These are phyloP conservation scores for Paecilomyces sp. DNA, from an alignment of 2,329 filamentous ascomycete species.

Conservation along the genomic window DNA sequence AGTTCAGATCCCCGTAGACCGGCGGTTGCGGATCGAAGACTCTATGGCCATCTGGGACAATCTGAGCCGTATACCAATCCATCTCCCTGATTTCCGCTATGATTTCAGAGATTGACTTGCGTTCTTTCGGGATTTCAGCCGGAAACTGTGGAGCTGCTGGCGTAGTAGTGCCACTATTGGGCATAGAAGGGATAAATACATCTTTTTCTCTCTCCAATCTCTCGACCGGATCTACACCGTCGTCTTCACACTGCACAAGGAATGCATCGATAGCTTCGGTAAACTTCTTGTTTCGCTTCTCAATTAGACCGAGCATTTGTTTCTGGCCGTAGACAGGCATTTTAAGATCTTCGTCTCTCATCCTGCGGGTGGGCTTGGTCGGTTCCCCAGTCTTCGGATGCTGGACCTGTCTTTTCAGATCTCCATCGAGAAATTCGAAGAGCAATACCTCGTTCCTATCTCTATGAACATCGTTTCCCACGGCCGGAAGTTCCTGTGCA, in stretches of 20 bases:
- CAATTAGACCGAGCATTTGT: constrained; percentile 82
- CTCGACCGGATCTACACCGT: constrained; percentile 57
- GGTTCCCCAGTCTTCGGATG: constrained; percentile 67
- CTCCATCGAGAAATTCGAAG: constrained; percentile 89
- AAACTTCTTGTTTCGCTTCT: constrained; percentile 83
- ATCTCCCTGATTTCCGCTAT: constrained; percentile 72
- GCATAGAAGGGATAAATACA: constrained; percentile 56
- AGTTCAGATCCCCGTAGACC: constrained; percentile 75
- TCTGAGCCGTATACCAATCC: constrained; percentile 85
- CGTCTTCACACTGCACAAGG: constrained; percentile 63
- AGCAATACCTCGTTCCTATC: constrained; percentile 63
- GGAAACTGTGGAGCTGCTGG: constrained; percentile 41
- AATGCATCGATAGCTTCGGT: constrained; percentile 68
- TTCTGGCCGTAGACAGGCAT: constrained; percentile 92
- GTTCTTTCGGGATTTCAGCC: constrained; percentile 70
- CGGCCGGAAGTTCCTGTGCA: constrained; percentile 8
- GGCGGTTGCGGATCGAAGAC: constrained; percentile 81
- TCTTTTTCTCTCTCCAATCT: constrained; percentile 55
- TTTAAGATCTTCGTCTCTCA: constrained; percentile 72
- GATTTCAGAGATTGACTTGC: constrained; percentile 76
- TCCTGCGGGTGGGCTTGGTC: constrained; percentile 58
- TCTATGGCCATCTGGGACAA: constrained; percentile 86
- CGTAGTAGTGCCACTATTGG: constrained; percentile 30
- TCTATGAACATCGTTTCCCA: constrained; percentile 17
- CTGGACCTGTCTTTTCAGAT: constrained; percentile 72